Evolutionary conservation across 1,284 basidiomycete species (phyloP).

Genomic region (Microbotryum saponariae): DNA sequence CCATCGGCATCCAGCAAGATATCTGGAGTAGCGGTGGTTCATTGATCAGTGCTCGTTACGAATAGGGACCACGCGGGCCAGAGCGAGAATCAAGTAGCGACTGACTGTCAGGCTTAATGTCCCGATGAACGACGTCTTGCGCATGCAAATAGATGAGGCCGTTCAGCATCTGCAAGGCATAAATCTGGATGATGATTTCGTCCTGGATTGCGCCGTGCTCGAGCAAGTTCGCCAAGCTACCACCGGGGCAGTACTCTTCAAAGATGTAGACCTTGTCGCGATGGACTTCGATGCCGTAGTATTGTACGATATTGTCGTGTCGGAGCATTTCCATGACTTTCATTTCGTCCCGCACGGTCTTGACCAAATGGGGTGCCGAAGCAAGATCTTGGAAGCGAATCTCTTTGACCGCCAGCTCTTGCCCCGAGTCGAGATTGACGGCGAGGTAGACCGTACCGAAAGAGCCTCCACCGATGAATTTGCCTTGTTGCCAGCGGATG

Average conservation of each 20-base stretch:
- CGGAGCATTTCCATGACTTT: constrained; percentile 98
- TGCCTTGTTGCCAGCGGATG: constrained; percentile 96
- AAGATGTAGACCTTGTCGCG: constrained; percentile 99
- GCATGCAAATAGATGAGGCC: constrained; percentile 91
- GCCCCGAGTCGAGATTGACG: constrained; percentile 92
- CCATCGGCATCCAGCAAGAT: constrained; percentile 86
- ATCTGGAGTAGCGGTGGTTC: constrained; percentile 49
- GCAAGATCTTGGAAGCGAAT: constrained; percentile 88
- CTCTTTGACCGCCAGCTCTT: constrained; percentile 99
- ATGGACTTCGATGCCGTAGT: constrained; percentile 98
- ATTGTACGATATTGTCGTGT: constrained; percentile 97
- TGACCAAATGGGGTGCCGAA: constrained; percentile 56
- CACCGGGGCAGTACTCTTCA: constrained; percentile 96
- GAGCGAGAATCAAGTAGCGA: constrained; percentile 30
- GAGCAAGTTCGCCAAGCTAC: constrained; percentile 78
- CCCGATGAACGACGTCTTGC: constrained; percentile 85
- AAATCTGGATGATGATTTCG: constrained; percentile 89
- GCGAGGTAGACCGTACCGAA: constrained; percentile 98
- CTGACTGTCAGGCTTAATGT: constrained; percentile 98
- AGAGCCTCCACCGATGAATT: constrained; percentile 94
- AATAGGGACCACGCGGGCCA: background rate
- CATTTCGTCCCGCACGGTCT: constrained; percentile 94
- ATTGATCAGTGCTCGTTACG: background rate
- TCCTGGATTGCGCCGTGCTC: constrained; percentile 96
- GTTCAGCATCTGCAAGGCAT: constrained; percentile 94